These are phyloP conservation scores for Trypanosoma lewisi DNA, from an alignment of 208 protist species.

Conservation along the genomic window DNA sequence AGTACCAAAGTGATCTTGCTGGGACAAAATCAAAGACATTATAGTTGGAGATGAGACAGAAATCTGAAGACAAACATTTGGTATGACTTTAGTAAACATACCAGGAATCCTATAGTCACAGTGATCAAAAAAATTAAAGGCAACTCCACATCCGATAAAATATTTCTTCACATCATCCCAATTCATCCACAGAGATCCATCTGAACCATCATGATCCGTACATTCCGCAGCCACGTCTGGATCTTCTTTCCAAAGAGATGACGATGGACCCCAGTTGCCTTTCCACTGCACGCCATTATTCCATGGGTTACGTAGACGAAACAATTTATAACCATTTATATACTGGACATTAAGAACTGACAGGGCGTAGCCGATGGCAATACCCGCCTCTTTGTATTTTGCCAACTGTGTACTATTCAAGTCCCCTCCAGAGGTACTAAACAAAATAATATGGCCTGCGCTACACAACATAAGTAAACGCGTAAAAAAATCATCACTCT, in stretches of 20 bases:
- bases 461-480: slow-evolving; percentile 36
- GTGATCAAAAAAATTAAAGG: slow-evolving; percentile 19
- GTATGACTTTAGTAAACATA: slow-evolving; percentile 14
- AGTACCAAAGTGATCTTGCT: slow-evolving; percentile 43
- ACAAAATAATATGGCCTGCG: slow-evolving; percentile 42
- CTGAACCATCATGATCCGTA: slow-evolving; percentile 32
- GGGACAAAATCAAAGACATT: slow-evolving; percentile 48
- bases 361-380: slow-evolving; percentile 54
- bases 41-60: slow-evolving; percentile 9
- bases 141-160: slow-evolving; percentile 30
- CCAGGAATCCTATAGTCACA: slow-evolving; percentile 30
- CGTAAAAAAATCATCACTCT: slow-evolving; percentile 39
- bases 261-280: slow-evolving; percentile 43
- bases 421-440: slow-evolving; percentile 45
- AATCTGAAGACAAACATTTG: slow-evolving; percentile 25
- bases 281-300: slow-evolving; percentile 47
- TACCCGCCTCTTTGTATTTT: slow-evolving; percentile 41
- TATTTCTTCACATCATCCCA: slow-evolving; percentile 28
- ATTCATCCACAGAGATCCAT: slow-evolving; percentile 38
- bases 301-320: slow-evolving; percentile 64
- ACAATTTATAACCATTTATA: slow-evolving; percentile 25
- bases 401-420: slow-evolving; percentile 14
- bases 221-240: slow-evolving; percentile 38
- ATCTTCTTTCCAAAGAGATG: slow-evolving; percentile 42
- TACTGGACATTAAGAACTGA: slow-evolving; percentile 32